phyloP scores from a whole-genome alignment of 2,329 filamentous ascomycete genomes.

The Aspergillus melleus region DNA sequence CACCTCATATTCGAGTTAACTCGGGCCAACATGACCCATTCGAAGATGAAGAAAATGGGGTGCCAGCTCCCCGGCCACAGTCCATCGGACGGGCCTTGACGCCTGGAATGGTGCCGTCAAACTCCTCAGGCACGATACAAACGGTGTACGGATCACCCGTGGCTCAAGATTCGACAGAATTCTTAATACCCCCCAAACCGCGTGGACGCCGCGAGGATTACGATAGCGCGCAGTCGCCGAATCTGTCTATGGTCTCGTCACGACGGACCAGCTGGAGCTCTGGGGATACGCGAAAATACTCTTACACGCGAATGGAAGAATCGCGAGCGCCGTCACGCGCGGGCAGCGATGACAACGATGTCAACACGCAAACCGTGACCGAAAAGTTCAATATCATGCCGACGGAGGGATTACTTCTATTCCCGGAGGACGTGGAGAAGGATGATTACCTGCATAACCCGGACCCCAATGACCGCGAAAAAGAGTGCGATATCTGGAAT shows the following conservation, averaged over 20 bases:
- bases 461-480: slow-evolving; percentile 61
- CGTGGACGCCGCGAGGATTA: slow-evolving; percentile 55
- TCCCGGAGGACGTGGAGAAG: slow-evolving; percentile 71
- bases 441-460: slow-evolving; percentile 73
- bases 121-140: slow-evolving; percentile 32
- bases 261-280: slow-evolving; percentile 67
- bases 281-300: slow-evolving; percentile 51
- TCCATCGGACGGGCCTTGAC: slow-evolving; percentile 26
- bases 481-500: slow-evolving; percentile 66
- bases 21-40: slow-evolving; percentile 58
- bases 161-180: slow-evolving; percentile 47
- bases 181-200: slow-evolving; percentile 44
- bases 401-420: slow-evolving; percentile 65
- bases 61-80: slow-evolving; percentile 18
- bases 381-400: slow-evolving; percentile 74
- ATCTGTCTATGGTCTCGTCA: slow-evolving; percentile 55
- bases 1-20: slow-evolving; percentile 65
- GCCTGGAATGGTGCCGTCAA: slow-evolving; percentile 13
- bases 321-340: slow-evolving; percentile 59
- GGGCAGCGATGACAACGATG: slow-evolving; percentile 63
- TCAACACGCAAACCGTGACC: slow-evolving; percentile 71
- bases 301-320: slow-evolving; percentile 61
- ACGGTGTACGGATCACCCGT: slow-evolving; percentile 52
- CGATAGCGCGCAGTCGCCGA: slow-evolving; percentile 48
- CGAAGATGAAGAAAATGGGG: slow-evolving; percentile 36